phyloP scores from a whole-genome alignment of 2,329 filamentous ascomycete species.

The Apiospora pterosperma region DNA sequence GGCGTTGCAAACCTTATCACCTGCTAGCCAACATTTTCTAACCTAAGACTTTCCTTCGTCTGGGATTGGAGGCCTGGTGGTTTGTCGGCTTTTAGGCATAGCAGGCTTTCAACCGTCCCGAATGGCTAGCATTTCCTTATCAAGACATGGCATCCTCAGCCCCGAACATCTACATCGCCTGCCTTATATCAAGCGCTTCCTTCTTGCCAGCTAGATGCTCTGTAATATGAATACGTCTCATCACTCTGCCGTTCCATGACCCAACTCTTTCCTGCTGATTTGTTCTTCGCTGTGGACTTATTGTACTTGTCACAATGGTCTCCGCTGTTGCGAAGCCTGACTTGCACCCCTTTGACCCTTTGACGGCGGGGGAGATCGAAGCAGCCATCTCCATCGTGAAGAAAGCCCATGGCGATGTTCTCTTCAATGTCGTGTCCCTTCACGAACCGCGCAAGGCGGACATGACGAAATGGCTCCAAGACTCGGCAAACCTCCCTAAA shows the following conservation, averaged over 20 bases:
- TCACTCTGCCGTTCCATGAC: background rate
- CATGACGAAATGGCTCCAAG: slow-evolving; percentile 75
- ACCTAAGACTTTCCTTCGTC: too few species aligned
- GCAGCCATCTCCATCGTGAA: slow-evolving; percentile 65
- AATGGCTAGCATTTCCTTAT: slow-evolving; percentile 7
- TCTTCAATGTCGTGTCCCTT: slow-evolving; percentile 84
- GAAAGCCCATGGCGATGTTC: slow-evolving; percentile 65
- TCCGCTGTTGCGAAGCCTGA: slow-evolving; percentile 1
- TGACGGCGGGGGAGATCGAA: slow-evolving; percentile 70
- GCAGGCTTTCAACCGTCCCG: background rate
- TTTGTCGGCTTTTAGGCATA: background rate
- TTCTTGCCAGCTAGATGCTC: background rate
- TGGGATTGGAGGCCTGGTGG: background rate
- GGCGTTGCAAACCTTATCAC: background rate
- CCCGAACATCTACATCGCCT: background rate
- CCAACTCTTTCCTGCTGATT: background rate
- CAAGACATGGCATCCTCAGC: slow-evolving; percentile 1
- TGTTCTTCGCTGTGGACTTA: background rate
- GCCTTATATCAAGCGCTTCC: background rate
- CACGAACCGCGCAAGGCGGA: slow-evolving; percentile 82
- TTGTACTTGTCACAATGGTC: background rate
- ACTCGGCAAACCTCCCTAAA: slow-evolving; percentile 55
- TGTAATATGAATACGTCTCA: background rate
- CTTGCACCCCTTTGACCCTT: slow-evolving; percentile 73
- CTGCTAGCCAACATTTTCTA: background rate